Base-by-base conservation (phyloP, 345 rosid genomes). In the Combretum micranthum region DNA sequence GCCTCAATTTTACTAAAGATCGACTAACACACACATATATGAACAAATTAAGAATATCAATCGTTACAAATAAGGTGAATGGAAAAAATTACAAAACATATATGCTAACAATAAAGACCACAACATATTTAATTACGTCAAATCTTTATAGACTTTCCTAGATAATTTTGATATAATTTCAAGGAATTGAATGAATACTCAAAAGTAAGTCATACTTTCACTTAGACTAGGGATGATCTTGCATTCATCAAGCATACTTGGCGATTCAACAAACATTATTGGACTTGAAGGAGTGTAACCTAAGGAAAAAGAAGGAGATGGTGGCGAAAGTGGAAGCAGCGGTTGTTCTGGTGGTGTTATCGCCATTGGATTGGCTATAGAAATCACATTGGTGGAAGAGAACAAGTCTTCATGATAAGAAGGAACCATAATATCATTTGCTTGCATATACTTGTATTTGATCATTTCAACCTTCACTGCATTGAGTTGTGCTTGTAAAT, bases 361-460 rank as follows among this genome's bases (percentile, higher is more conserved):
- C 2, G 62, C 1, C 13, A 71, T 67, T 39, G 75, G 75, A 42
- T 79, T 61, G 37, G 73, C 77, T 37, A 74, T 61, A 4, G 94
- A 80, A 66, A 85, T 73, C 20, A 46, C 32, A 0, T 1, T 2
- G 44, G 20, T 17, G 4, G 85, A 58, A 48, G 77, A 68, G 42
- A 72, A 69, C 64, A 75, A 69, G 58, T 73, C 62, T 15, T 72
- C 66, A 56, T 70, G 87, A 26, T 79, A 65, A 16, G 86, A 63
- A 14, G 77, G 75, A 13, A 53, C n/a, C n/a, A n/a, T 11, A 45
- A 80, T 46, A 17, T 67, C 32, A 14, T 64, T 70, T 42, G 77
- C 81, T 69, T 83, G 85, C 71, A 77, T 72, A 58, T 73, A 78
- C 65, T 85, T 83, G 79, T 82, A 85, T 66, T 79, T 90, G 42